These are phyloP conservation scores for Candida ortonii DNA, from an alignment of 805 yeast species.

Conservation along the genomic window DNA sequence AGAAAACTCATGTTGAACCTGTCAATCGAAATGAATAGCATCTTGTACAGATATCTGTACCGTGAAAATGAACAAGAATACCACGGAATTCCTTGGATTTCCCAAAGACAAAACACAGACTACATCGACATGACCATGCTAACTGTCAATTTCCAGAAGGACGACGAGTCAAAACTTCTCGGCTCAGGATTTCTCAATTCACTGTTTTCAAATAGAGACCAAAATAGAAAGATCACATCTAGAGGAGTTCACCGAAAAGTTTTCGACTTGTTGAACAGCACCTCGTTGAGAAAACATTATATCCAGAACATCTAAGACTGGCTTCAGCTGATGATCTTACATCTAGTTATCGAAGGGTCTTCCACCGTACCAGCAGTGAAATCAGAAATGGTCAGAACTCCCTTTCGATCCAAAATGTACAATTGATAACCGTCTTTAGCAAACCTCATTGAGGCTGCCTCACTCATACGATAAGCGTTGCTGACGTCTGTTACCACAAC, in stretches of 20 bases:
- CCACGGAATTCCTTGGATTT: conserved; percentile 11
- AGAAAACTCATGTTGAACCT: conserved; percentile 23
- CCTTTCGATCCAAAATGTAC: conserved; percentile 76
- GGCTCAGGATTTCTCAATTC: conserved; percentile 1
- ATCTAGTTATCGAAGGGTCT: conserved; percentile 61
- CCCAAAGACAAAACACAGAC: conserved; percentile 6
- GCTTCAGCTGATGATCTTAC: conserved; percentile 50
- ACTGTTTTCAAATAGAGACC: conserved; percentile 3
- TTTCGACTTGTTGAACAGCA: conserved; percentile 30
- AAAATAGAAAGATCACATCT: conserved; percentile 22
- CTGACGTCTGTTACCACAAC: conserved; percentile 76
- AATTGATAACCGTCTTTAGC: conserved; percentile 80
- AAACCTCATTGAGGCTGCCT: conserved; percentile 76
- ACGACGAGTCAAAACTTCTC: conserved; percentile 23
- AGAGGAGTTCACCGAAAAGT: conserved; percentile 30
- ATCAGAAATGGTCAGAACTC: conserved; percentile 74
- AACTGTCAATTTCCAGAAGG: conserved; percentile 23
- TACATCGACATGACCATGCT: conserved; percentile 29
- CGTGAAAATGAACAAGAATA: conserved; percentile 14
- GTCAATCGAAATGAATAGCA: conserved; percentile 19
- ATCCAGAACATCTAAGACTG: conserved; percentile 6
- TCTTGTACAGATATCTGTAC: conserved; percentile 21
- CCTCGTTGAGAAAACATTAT: conserved; percentile 17
- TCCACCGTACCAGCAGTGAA: conserved; percentile 84
- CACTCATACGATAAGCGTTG: conserved; percentile 65